Evolutionary conservation across 1,139 yeast species (phyloP).

Genomic region (Scheffersomyces insectosa): DNA sequence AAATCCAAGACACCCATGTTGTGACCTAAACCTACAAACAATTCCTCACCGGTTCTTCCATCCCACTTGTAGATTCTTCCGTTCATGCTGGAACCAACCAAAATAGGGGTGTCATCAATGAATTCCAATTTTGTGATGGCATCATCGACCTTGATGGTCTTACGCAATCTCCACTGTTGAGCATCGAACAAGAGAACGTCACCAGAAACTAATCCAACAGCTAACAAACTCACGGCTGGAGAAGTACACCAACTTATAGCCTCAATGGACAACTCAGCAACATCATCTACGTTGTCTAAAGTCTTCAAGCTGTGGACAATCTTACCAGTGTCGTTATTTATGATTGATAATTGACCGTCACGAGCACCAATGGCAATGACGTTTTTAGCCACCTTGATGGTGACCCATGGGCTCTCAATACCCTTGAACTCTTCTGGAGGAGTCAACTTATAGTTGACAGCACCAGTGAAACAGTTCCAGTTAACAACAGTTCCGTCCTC

Average conservation of each 20-base stretch:
- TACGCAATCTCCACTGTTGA: slow-evolving; percentile 83
- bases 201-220: slow-evolving; percentile 89
- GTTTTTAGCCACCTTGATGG: slow-evolving; percentile 50
- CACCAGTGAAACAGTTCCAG: slow-evolving; percentile 87
- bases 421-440: slow-evolving; percentile 69
- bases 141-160: slow-evolving; percentile 66
- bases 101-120: slow-evolving; percentile 52
- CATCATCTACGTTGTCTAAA: slow-evolving; percentile 60
- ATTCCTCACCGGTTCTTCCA: slow-evolving; percentile 74
- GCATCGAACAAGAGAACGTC: slow-evolving; percentile 79
- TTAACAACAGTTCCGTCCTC: slow-evolving; percentile 85
- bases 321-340: slow-evolving; percentile 73
- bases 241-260: slow-evolving; percentile 78
- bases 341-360: slow-evolving; percentile 78
- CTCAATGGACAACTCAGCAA: slow-evolving; percentile 80
- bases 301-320: slow-evolving; percentile 67
- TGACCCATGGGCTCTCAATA: slow-evolving; percentile 84
- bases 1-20: slow-evolving; percentile 92
- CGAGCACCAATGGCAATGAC: slow-evolving; percentile 76
- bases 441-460: slow-evolving; percentile 62
- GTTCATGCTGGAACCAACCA: slow-evolving; percentile 78
- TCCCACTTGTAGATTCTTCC: slow-evolving; percentile 89
- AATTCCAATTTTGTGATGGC: slow-evolving; percentile 83
- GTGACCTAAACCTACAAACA: slow-evolving; percentile 86
- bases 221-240: slow-evolving; percentile 59